A percentile compares a stretch with the other conserved stretches of the same genome.
These are phyloP conservation scores for Cerrena zonata DNA, from an alignment of 1,284 basidiomycete genomes.

Conservation along the genomic window DNA sequence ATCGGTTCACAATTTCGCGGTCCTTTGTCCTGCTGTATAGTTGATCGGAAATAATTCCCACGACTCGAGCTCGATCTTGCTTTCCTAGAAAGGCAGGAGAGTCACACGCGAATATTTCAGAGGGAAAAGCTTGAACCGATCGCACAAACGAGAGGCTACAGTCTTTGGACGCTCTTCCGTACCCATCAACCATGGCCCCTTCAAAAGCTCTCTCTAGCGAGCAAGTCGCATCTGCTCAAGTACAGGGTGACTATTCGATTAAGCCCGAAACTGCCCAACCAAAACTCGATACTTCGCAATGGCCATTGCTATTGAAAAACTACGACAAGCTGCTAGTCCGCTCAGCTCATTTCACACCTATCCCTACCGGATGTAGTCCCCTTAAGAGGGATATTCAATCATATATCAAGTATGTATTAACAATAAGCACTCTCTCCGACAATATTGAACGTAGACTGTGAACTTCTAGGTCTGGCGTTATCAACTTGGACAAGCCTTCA, in stretches of 20 bases:
- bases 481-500: constrained; percentile 99
- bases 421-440: constrained; percentile 1
- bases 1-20: constrained; percentile 6
- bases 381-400: constrained; percentile 87
- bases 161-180: background rate
- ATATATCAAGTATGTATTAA: constrained; percentile 77
- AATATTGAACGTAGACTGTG: constrained; percentile 7
- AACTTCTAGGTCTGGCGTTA: constrained; percentile 81
- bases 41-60: constrained; percentile 13
- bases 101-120: constrained; percentile 1
- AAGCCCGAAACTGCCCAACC: constrained; percentile 73
- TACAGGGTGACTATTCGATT: constrained; percentile 76
- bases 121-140: background rate
- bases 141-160: background rate
- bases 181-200: constrained; percentile 37
- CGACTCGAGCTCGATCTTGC: background rate
- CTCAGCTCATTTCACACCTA: constrained; percentile 96
- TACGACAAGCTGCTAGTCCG: constrained; percentile 95
- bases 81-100: background rate
- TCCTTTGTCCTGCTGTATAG: constrained; percentile 17
- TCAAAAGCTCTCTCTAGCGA: constrained; percentile 48
- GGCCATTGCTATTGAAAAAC: constrained; percentile 97
- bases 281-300: constrained; percentile 88
- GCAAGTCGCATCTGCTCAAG: constrained; percentile 67
- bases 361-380: constrained; percentile 85